Base-by-base conservation (phyloP, 257 asterid species). In the Anisodus tanguticus region DNA sequence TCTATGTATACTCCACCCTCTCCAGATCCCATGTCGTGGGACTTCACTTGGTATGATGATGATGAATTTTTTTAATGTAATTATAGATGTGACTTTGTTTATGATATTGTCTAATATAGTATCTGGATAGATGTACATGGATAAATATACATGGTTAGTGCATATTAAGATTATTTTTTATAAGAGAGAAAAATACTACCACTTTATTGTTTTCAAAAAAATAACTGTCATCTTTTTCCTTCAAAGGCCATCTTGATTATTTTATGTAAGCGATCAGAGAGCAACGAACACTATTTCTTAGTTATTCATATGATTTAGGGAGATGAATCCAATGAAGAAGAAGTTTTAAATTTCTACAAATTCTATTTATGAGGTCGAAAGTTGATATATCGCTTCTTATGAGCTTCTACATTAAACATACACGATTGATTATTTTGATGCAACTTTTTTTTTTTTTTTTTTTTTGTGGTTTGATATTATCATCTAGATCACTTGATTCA, bases 91-190 rank as follows among this genome's bases (percentile, higher is more conserved):
- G 45, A 41, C 45, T 41, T 41, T 41, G 45, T 5, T 41, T 41
- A 41, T 41, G 45, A 41, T 41, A 41, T 39, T 41, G 4, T 22
- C 3, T 41, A 51, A 9, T 51, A 12, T 51, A 51, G 11, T 11
- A 51, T 9, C 13, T 57, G 87, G 62, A 78, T 74, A 68, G 80
- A 74, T 51, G 13, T 9, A 41, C 45, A 41, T 41, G 5, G 45
- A 41, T 41, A 41, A 41, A 41, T 41, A 5, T 41, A 51, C 55
- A 51, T 51, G 55, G 55, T 54, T 0, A 54, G 16, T 54, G 6
- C 59, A 12, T 16, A 4, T 54, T 12, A 54, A 12, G 6, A 54
- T 12, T 54, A 4, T 22, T 54, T 2, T 16, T 54, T 16, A 54
- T 41, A 12, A 54, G n/a, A 13, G 15, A 54, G 15, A 54, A 54